phyloP scores from a whole-genome alignment of 345 rosid species.

The Gossypium bickii region DNA sequence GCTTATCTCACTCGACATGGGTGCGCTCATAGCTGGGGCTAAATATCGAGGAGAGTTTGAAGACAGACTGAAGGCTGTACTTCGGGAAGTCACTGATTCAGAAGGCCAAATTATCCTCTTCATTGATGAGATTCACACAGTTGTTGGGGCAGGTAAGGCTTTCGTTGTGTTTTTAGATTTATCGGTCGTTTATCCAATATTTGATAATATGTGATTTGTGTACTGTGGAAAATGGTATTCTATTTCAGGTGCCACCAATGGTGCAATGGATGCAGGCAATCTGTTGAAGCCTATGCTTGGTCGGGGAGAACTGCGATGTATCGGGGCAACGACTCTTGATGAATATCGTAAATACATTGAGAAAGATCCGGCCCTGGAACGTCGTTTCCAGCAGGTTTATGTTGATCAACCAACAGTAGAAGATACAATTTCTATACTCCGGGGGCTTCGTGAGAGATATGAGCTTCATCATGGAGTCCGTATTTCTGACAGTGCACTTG shows the following conservation, averaged over 20 bases:
- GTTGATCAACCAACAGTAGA: conserved; percentile 98
- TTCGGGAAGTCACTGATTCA: conserved; percentile 94
- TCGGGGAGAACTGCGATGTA: conserved; percentile 92
- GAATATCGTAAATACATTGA: conserved; percentile 96
- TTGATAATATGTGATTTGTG: neutral
- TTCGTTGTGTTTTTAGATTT: neutral
- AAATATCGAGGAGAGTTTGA: conserved; percentile 98
- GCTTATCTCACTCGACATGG: conserved; percentile 99
- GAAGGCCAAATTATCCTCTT: conserved; percentile 90
- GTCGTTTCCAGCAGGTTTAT: conserved; percentile 97
- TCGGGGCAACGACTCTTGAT: conserved; percentile 96
- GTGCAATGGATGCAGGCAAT: conserved; percentile 99
- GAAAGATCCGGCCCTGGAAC: conserved; percentile 99
- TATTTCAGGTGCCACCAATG: conserved; percentile 91
- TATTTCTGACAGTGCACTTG: conserved; percentile 94
- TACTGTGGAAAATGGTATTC: neutral
- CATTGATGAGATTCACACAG: conserved; percentile 98
- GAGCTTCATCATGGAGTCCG: conserved; percentile 99
- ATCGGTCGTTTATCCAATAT: neutral
- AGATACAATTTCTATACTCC: conserved; percentile 80
- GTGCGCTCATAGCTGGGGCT: conserved; percentile 97
- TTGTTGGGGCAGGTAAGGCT: conserved; percentile 89
- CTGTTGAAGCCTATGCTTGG: conserved; percentile 99
- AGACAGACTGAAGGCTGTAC: conserved; percentile 96
- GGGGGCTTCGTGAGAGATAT: conserved; percentile 96